Conservation (phyloP, 1,284 basidiomycete genomes). For the Coniferiporia weirii region DNA sequence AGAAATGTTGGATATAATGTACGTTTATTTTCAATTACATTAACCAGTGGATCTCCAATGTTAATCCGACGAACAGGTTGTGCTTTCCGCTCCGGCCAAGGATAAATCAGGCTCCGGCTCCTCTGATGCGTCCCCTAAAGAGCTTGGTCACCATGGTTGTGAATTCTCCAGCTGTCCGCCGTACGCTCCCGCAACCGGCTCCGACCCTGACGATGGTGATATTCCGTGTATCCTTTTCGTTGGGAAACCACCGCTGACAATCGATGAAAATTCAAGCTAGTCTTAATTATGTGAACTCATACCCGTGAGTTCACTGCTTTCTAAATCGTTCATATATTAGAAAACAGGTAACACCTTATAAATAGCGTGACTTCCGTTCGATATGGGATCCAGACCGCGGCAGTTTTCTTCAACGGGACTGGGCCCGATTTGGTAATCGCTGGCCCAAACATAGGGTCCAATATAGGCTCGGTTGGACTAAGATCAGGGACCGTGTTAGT, state of each 20-base stretch:
- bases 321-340: background rate
- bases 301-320: slow-evolving; percentile 9
- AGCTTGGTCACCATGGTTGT: slow-evolving; percentile 30
- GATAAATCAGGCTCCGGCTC: slow-evolving; percentile 24
- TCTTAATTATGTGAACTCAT: slow-evolving; percentile 19
- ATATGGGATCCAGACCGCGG: slow-evolving; percentile 43
- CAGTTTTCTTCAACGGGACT: slow-evolving; percentile 33
- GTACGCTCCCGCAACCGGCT: slow-evolving; percentile 40
- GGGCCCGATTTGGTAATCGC: slow-evolving; percentile 46
- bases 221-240: slow-evolving; percentile 20
- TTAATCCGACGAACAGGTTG: slow-evolving; percentile 13
- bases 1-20: slow-evolving; percentile 37
- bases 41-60: background rate
- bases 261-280: background rate
- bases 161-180: slow-evolving; percentile 38
- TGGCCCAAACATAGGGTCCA: slow-evolving; percentile 48
- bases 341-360: background rate
- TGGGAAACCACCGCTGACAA: background rate
- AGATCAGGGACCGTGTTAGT: slow-evolving; percentile 47
- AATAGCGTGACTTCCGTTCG: slow-evolving; percentile 37
- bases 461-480: slow-evolving; percentile 22
- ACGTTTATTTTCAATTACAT: slow-evolving; percentile 14
- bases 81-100: slow-evolving; percentile 23
- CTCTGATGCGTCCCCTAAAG: slow-evolving; percentile 24
- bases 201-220: slow-evolving; percentile 37